These are phyloP conservation scores for Entomortierella parvispora DNA, from an alignment of 192 early-diverging fungal species.

Conservation along the genomic window DNA sequence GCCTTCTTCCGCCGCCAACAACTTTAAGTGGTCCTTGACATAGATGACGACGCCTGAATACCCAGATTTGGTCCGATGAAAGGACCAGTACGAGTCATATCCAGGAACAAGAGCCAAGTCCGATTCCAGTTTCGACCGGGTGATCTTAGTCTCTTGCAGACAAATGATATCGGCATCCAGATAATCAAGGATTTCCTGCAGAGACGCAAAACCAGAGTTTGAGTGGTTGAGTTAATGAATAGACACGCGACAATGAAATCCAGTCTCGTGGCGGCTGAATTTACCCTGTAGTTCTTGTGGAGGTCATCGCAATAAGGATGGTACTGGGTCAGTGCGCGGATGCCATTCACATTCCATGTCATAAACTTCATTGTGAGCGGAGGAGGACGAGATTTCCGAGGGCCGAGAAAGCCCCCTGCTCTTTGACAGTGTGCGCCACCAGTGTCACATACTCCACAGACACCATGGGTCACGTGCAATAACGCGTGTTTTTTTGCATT, in stretches of 20 bases:
- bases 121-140: slow-evolving; percentile 62
- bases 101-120: slow-evolving; percentile 71
- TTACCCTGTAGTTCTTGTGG: slow-evolving; percentile 58
- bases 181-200: slow-evolving; percentile 55
- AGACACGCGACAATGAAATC: background rate
- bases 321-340: slow-evolving; percentile 59
- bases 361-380: slow-evolving; percentile 64
- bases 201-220: slow-evolving; percentile 23
- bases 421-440: too few relatives aligned
- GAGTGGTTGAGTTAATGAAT: slow-evolving; percentile 15
- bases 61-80: slow-evolving; percentile 63
- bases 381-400: too few relatives aligned
- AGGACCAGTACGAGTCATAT: slow-evolving; percentile 80
- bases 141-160: slow-evolving; percentile 83
- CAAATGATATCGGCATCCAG: slow-evolving; percentile 71
- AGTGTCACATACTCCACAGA: too few relatives aligned
- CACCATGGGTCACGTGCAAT: too few relatives aligned
- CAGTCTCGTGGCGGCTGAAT: too few relatives aligned
- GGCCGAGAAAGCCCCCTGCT: too few relatives aligned
- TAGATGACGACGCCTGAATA: slow-evolving; percentile 81
- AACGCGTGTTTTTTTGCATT: slow-evolving; percentile 7
- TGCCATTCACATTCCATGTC: slow-evolving; percentile 73
- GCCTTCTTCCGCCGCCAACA: slow-evolving; percentile 73
- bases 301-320: slow-evolving; percentile 61
- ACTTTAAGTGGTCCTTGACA: slow-evolving; percentile 60